Base-by-base conservation (phyloP, 1,139 yeast genomes). In the Pichia terricola region DNA sequence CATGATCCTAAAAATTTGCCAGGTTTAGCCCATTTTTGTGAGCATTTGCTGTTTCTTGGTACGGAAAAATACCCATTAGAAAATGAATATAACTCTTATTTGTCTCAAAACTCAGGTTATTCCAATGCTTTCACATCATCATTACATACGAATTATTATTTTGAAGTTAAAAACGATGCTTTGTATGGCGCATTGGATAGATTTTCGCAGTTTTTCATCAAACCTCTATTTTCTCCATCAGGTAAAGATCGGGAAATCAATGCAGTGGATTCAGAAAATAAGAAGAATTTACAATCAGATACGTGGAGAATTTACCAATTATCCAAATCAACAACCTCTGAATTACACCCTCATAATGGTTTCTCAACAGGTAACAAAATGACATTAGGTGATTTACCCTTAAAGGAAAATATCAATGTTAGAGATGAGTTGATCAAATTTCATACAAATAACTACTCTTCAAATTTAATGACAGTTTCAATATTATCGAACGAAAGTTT, bases 21-120 rank as follows among this genome's bases (percentile, higher is more conserved):
- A 3, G 98, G 98, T 1, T 68, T 91, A 50, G 98, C 98, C 3
- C 98, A 91, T 64, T 91, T 91, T 63, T 88, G 96, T 65, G 98
- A 91, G 66, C 98, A 91, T 64, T 70, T 91, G 53, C 69, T 91
- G 49, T 91, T 91, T 62, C 87, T 91, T 96, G 98, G 98, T n/a
- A 89, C 97, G 4, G 71, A 76, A 53, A 89, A 88, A 64, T 91
- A 82, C 57, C 98, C 98, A 0, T 71, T 74, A 48, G 98, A 91
- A 62, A 88, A 87, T 61, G 97, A 87, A 55, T 91, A 91, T 62
- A 72, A 81, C 39, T 76, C 81, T 45, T 91, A 74, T 60, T 67
- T 91, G 49, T 73, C 94, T 5, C 79, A 82, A 49, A 94, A 76
- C 53, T 69, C 75, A 26, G 81, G 81, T 3, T 67, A 66, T 50